Percentiles rank a stretch among this genome's conserved stretches.
Evolutionary conservation across 179 eudicot genomes (phyloP).

Genomic region (Spinacia oleracea): DNA sequence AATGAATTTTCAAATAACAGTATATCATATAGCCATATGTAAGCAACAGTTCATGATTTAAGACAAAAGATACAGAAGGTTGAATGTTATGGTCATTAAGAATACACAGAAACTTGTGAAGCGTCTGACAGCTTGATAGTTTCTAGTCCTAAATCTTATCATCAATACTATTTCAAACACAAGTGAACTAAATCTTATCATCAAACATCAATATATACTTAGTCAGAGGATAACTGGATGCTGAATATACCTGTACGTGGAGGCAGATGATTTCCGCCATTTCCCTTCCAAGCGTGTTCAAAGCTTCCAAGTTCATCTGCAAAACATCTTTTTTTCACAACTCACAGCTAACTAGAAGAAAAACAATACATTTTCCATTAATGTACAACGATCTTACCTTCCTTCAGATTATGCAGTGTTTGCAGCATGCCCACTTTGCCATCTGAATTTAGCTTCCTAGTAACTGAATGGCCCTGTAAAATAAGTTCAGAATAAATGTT

Average conservation of each 20-base stretch:
- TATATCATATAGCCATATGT: background rate
- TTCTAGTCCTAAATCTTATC: background rate
- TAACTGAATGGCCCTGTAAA: constrained; percentile 69
- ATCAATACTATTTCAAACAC: background rate
- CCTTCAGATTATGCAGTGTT: constrained; percentile 69
- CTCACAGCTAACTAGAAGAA: background rate
- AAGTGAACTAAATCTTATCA: background rate
- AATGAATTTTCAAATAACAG: background rate
- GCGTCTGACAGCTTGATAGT: background rate
- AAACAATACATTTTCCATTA: background rate
- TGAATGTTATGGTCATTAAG: background rate
- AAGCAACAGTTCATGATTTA: background rate
- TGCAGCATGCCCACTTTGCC: constrained; percentile 75
- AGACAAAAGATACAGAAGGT: background rate
- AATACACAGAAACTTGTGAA: background rate
- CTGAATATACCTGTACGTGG: constrained; percentile 34
- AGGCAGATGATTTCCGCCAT: constrained; percentile 40
- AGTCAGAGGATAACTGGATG: background rate
- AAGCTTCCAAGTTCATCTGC: constrained; percentile 70
- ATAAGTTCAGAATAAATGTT: constrained; percentile 5
- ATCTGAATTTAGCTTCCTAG: constrained; percentile 70
- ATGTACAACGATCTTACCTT: constrained; percentile 41
- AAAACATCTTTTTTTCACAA: background rate
- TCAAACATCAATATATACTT: too few relatives aligned
- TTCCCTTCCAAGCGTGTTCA: constrained; percentile 69